Evolutionary conservation across 1,139 yeast genomes (phyloP).

Genomic region (Maudiozyma humilis): DNA sequence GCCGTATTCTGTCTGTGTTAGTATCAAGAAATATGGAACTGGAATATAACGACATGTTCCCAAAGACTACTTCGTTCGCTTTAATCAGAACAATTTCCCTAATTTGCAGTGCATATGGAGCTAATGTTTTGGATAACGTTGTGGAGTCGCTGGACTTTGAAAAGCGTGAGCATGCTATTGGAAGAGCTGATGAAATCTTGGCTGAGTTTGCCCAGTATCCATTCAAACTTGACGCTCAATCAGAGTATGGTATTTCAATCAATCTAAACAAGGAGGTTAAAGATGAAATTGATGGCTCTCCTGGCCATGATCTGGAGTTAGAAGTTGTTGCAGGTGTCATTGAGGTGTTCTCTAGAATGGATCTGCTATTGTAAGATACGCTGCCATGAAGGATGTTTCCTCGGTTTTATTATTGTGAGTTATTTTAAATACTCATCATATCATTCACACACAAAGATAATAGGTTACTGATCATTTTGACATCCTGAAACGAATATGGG

Average conservation of each 20-base stretch:
- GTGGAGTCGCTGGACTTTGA: conserved; percentile 73
- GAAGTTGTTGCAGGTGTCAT: conserved; percentile 88
- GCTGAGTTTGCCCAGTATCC: conserved; percentile 81
- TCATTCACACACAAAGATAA: too few relatives aligned
- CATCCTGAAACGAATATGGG: too few relatives aligned
- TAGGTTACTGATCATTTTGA: too few relatives aligned
- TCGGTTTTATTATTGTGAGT: not conserved
- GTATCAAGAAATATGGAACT: conserved; percentile 56
- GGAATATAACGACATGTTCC: conserved; percentile 50
- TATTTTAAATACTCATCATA: not conserved
- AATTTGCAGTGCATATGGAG: conserved; percentile 88
- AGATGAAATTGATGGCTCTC: conserved; percentile 51
- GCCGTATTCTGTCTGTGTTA: conserved; percentile 62
- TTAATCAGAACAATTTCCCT: conserved; percentile 72
- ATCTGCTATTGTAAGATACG: conserved; percentile 32
- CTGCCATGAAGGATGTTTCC: not conserved
- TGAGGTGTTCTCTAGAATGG: conserved; percentile 43
- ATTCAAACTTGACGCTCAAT: conserved; percentile 47
- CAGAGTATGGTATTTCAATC: conserved; percentile 65
- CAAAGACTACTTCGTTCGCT: conserved; percentile 60
- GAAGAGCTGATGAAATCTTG: conserved; percentile 84
- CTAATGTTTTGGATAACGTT: conserved; percentile 90
- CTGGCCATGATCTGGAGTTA: conserved; percentile 59
- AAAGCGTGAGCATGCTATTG: conserved; percentile 85
- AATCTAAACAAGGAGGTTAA: conserved; percentile 65